A percentile compares a stretch with the other conserved stretches of the same genome.
phyloP scores from a whole-genome alignment of 2,329 filamentous ascomycete genomes.

The Phyllosticta capitalensis region DNA sequence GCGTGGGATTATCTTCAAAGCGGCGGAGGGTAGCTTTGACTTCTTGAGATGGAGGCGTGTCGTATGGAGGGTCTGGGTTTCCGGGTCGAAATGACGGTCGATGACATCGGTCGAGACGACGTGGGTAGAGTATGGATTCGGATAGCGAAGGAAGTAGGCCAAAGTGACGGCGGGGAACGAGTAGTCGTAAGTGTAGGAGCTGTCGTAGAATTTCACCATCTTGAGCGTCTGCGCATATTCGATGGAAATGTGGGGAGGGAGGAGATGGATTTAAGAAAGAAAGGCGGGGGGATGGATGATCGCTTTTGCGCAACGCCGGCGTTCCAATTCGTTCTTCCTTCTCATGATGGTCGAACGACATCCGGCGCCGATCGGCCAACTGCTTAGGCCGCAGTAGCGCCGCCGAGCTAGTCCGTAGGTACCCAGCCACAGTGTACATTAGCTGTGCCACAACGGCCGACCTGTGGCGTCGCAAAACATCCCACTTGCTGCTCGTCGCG shows the following conservation, averaged over 20 bases:
- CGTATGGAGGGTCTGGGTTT: constrained; percentile 66
- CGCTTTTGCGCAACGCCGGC: not conserved
- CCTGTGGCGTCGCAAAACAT: not conserved
- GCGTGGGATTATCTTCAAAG: constrained; percentile 65
- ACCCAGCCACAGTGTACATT: not conserved
- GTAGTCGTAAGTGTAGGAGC: constrained; percentile 64
- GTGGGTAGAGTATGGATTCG: constrained; percentile 74
- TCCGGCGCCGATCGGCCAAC: constrained; percentile 1
- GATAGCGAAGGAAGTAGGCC: constrained; percentile 83
- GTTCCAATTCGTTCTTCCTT: constrained; percentile 4
- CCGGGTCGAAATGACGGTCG: constrained; percentile 59
- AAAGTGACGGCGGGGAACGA: constrained; percentile 78
- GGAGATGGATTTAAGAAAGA: not conserved
- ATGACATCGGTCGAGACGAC: constrained; percentile 79
- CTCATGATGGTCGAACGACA: constrained; percentile 10
- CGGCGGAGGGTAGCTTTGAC: constrained; percentile 63
- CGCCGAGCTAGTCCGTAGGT: not conserved
- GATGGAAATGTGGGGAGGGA: not conserved
- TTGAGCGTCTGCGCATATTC: constrained; percentile 13
- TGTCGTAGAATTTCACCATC: constrained; percentile 46
- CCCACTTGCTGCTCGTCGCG: not conserved
- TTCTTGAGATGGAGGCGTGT: constrained; percentile 75
- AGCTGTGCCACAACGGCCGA: too few species aligned
- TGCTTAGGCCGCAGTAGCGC: too few species aligned
- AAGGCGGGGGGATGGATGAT: not conserved